Base-by-base conservation (phyloP, 1,284 basidiomycete species). In the Cryptococcus depauperatus region DNA sequence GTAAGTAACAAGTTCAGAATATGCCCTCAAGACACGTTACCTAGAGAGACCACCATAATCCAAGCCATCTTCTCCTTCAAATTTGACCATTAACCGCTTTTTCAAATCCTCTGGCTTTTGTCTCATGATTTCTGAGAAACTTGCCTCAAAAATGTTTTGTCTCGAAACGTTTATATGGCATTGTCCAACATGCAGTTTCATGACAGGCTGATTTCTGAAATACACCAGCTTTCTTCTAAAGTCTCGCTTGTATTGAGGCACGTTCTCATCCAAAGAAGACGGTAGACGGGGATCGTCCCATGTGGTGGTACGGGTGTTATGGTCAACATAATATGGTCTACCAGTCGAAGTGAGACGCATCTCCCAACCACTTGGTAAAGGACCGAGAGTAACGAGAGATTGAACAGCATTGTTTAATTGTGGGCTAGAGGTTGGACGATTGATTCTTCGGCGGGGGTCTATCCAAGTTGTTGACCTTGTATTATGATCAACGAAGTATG, bases 161-260 rank as follows among this genome's bases (percentile, higher is more conserved):
- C 95, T 80, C 54, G 92, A 79, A 46, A 99, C 81, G 75, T 95
- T 97, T 71, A 97, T 78, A 72, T 98, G 93, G 66, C 92, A 97
- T 69, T 97, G 96, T 37, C 95, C 93, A 25, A 81, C 79, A 57
- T 83, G 79, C 21, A 82, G 79, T 50, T 92, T 81, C 75, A 98
- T 84, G 43, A 90, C 90, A 34, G 92, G 93, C 71, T 98, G 95
- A 59, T 85, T 90, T 52, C 95, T 80, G 82, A 99, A 98, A 77
- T 99, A 99, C 59, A 99, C 90, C 49, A 99, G 82, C 75, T 99
- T 99, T 59, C 93, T 75, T 57, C 93, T 77, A 76, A 98, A 99
- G 76, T 98, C 95, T 52, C 95, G 86, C 77, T 99, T 98, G 77
- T 97, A 98, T 74, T 98, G 92, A 32, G 95, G 95, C 16, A 96